These are phyloP conservation scores for Suaeda aralocaspica DNA, from an alignment of 148 eudicot genomes.

Conservation along the genomic window DNA sequence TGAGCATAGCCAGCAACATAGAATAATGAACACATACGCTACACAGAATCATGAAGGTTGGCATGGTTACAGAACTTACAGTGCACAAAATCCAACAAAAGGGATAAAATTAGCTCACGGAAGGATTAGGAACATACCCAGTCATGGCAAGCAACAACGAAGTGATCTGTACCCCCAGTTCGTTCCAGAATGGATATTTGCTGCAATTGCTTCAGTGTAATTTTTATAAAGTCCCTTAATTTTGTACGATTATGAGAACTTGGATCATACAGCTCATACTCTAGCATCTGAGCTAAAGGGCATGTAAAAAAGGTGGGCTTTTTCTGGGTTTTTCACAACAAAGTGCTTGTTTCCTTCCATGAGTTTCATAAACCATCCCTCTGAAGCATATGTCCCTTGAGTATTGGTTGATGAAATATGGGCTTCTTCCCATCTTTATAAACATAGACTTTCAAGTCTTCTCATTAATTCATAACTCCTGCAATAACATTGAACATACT, in stretches of 20 bases:
- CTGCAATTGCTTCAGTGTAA: constrained; percentile 59
- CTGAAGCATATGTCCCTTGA: constrained; percentile 88
- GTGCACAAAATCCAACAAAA: too few relatives aligned
- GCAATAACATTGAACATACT: constrained; percentile 18
- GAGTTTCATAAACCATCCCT: constrained; percentile 97
- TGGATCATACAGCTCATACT: constrained; percentile 51
- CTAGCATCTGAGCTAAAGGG: constrained; percentile 83
- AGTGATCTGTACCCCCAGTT: constrained; percentile 88
- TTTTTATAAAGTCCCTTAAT: constrained; percentile 50
- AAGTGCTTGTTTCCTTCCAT: constrained; percentile 72
- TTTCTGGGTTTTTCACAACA: constrained; percentile 56
- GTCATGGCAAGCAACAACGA: constrained; percentile 91
- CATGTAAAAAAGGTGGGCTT: constrained; percentile 84
- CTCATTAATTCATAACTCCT: constrained; percentile 98
- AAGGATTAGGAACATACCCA: constrained; percentile 50
- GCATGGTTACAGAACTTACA: background rate
- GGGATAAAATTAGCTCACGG: background rate
- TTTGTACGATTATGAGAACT: constrained; percentile 59
- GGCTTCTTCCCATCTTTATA: constrained; percentile 82
- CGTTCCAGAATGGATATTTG: constrained; percentile 83
- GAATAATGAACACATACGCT: background rate
- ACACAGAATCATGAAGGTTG: background rate
- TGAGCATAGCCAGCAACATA: background rate
- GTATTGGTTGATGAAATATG: constrained; percentile 85
- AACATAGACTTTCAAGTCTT: constrained; percentile 65